Evolutionary conservation across 331 rosid species (phyloP), one percentile per base, ranked within the genome.

Genomic region (Saraca asoca): DNA sequence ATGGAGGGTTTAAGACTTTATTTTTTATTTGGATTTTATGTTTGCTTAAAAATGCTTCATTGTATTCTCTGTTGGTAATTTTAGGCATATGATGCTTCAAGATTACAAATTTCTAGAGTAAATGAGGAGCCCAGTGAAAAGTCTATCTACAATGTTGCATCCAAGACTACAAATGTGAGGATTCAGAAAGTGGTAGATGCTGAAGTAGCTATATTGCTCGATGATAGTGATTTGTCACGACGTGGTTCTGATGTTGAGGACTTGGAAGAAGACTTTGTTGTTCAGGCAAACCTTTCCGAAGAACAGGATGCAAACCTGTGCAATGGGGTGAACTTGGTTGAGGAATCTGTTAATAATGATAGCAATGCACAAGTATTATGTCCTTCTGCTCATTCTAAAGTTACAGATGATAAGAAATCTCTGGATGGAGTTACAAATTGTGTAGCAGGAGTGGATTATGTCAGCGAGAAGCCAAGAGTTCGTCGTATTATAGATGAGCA

Each of bases 81-180:
- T 35, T 70, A 94, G 99, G 99, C 99, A 3, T 90, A 81, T 78
- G 92, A 94, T 79, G 99, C 97, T 70, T 86, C 97, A 0, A 85
- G 84, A 33, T 66, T 94, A 65, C 65, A 46, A 43, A 82, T 90
- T 72, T 58, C 84, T 2, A 75, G 67, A 73, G 76, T 43, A 8
- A 76, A 75, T 6, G 76, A 9, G 12, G 86, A 78, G 49, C 77
- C 75, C 29, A 57, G 71, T 53, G 95, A 70, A 55, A 79, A 69
- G 37, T 34, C 65, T 35, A 17, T 88, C 3, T 84, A 83, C 66
- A 75, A 35, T 64, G 96, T 86, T 49, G 95, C 97, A 5, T 73
- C 91, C 48, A 83, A 82, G 76, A 82, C 89, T 52, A 65, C 82
- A 44, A 86, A 66, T 12, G 82, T 85, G 66, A 83, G 81, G 77